Conservation (phyloP, 2,329 filamentous ascomycete species). For the Neophaeococcomyces aloes region DNA sequence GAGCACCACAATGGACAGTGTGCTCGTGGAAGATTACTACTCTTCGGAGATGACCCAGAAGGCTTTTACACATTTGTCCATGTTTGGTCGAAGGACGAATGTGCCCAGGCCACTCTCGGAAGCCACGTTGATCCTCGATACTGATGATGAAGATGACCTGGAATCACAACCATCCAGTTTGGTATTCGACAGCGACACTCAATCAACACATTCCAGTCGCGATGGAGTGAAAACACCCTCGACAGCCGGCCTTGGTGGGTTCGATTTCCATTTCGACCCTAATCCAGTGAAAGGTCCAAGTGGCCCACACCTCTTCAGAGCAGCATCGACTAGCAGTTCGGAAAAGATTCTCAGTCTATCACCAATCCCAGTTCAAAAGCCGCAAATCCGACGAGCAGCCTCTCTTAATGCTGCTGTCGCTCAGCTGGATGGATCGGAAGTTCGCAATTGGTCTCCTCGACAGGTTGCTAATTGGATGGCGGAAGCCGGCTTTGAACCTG, state of each 20-base stretch:
- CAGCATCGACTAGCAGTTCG: slow-evolving; percentile 27
- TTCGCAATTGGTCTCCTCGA: slow-evolving; percentile 25
- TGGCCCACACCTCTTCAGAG: slow-evolving; percentile 79
- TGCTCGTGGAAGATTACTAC: slow-evolving; percentile 8
- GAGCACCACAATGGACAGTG: slow-evolving; percentile 16
- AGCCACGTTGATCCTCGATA: slow-evolving; percentile 28
- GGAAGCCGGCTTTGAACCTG: slow-evolving; percentile 65
- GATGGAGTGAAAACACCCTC: slow-evolving; percentile 73
- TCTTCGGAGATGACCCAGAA: slow-evolving; percentile 18
- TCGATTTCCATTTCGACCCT: slow-evolving; percentile 49
- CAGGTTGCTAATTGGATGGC: slow-evolving; percentile 62
- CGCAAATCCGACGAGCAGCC: slow-evolving; percentile 11
- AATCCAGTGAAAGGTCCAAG: slow-evolving; percentile 53
- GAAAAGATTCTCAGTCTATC: slow-evolving; percentile 1
- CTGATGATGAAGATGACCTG: slow-evolving; percentile 27
- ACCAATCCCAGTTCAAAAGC: slow-evolving; percentile 3
- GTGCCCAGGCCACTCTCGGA: slow-evolving; percentile 24
- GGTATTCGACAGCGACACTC: slow-evolving; percentile 43
- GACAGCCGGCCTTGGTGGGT: slow-evolving; percentile 51
- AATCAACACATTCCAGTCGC: slow-evolving; percentile 77
- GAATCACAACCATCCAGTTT: slow-evolving; percentile 16
- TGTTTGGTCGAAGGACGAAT: slow-evolving; percentile 14
- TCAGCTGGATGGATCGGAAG: slow-evolving; percentile 24
- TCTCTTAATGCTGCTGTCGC: slow-evolving; percentile 23
- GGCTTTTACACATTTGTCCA: slow-evolving; percentile 12